Conservation (phyloP, 148 eudicot species). For the Nepenthes gracilis region DNA sequence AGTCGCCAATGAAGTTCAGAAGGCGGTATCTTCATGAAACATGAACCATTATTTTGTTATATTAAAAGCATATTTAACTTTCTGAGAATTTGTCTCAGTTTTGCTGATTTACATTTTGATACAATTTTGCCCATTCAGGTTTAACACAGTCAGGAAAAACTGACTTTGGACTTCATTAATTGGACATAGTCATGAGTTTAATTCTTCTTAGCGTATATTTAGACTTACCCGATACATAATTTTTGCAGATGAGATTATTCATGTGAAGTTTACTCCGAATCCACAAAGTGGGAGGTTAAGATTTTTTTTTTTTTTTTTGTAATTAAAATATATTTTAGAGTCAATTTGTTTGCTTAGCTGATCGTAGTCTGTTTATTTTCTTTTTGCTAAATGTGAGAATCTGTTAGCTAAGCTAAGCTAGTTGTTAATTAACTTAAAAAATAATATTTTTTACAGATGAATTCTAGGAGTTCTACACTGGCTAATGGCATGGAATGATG, state of each 20-base stretch:
- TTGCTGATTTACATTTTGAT: conserved; percentile 1
- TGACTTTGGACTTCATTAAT: too few relatives aligned
- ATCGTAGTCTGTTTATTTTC: conserved; percentile 2
- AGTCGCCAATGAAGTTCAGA: conserved; percentile 33
- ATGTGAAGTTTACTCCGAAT: too few relatives aligned
- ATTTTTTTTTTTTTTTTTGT: too few relatives aligned
- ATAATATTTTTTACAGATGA: conserved; percentile 9
- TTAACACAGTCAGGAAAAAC: too few relatives aligned
- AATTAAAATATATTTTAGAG: too few relatives aligned
- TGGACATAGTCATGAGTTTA: too few relatives aligned
- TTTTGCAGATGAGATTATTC: too few relatives aligned
- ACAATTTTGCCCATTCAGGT: background rate
- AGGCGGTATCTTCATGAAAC: conserved; percentile 22
- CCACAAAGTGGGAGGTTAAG: too few relatives aligned
- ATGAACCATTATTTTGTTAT: background rate
- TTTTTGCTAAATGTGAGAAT: conserved; percentile 9
- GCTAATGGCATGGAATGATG: too few relatives aligned
- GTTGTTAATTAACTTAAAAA: conserved; percentile 9
- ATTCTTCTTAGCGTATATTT: too few relatives aligned
- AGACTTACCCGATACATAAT: too few relatives aligned
- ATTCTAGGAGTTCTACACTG: background rate
- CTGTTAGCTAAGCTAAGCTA: conserved; percentile 5
- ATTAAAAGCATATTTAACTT: conserved; percentile 3
- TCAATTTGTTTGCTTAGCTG: conserved; percentile 11
- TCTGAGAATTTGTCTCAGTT: conserved; percentile 1